Evolutionary conservation across 768 basidiomycete species (phyloP).

Genomic region (Bullera alba): DNA sequence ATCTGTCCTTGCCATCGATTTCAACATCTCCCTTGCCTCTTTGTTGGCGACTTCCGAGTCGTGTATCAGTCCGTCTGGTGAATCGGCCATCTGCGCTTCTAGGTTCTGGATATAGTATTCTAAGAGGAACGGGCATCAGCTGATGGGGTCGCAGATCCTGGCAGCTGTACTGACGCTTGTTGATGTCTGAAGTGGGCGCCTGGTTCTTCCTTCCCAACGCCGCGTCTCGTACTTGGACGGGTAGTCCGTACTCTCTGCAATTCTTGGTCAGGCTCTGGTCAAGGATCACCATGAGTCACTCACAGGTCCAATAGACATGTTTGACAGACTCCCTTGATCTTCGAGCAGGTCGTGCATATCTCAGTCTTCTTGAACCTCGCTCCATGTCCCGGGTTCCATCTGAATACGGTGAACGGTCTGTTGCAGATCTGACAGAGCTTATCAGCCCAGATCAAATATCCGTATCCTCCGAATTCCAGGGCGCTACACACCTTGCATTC

Average conservation of each 20-base stretch:
- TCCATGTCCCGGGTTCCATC: slow-evolving; percentile 93
- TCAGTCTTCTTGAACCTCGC: slow-evolving; percentile 95
- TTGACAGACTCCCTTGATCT: slow-evolving; percentile 70
- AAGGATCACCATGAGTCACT: too few species aligned
- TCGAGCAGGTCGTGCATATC: slow-evolving; percentile 93
- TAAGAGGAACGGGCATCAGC: slow-evolving; percentile 43
- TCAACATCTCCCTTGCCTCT: slow-evolving; percentile 93
- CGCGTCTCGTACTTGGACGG: slow-evolving; percentile 94
- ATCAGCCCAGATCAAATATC: not conserved
- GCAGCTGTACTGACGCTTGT: slow-evolving; percentile 80
- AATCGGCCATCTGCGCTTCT: slow-evolving; percentile 51
- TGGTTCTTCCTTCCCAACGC: slow-evolving; percentile 73
- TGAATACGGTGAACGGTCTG: slow-evolving; percentile 91
- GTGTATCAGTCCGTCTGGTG: slow-evolving; percentile 27
- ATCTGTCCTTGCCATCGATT: slow-evolving; percentile 86
- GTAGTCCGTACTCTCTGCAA: slow-evolving; percentile 72
- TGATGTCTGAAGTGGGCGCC: slow-evolving; percentile 94
- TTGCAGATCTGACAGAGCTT: slow-evolving; percentile 64
- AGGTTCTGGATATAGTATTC: slow-evolving; percentile 39
- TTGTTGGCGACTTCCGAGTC: slow-evolving; percentile 53
- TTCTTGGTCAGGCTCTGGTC: slow-evolving; percentile 1
- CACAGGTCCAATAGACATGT: slow-evolving; percentile 86
- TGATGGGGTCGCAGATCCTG: slow-evolving; percentile 47
- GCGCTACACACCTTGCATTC: slow-evolving; percentile 65
- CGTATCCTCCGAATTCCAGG: too few species aligned